These are phyloP conservation scores for Alternaria conjuncta DNA, from an alignment of 2,329 filamentous ascomycete genomes.

Conservation along the genomic window DNA sequence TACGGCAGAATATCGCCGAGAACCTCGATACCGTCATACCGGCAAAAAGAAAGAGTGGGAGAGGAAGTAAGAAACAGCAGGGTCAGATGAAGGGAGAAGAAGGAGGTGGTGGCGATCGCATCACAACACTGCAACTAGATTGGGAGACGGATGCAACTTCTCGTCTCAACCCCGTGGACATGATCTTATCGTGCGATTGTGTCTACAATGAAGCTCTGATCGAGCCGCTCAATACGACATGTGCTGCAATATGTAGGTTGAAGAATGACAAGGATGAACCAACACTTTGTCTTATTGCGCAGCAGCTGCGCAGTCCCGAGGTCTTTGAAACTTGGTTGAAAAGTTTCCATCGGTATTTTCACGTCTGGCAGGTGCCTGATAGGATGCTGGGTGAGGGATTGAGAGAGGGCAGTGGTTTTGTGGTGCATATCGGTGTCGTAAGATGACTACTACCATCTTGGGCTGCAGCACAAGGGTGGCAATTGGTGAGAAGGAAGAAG, in stretches of 20 bases:
- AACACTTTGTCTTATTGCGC: slow-evolving; percentile 80
- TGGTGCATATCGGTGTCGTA: slow-evolving; percentile 73
- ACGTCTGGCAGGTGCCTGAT: slow-evolving; percentile 78
- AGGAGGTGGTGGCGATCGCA: slow-evolving; percentile 6
- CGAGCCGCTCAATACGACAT: slow-evolving; percentile 80
- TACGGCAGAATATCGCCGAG: slow-evolving; percentile 76
- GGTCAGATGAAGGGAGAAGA: neutral
- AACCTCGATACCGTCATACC: slow-evolving; percentile 53
- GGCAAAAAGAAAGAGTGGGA: slow-evolving; percentile 10
- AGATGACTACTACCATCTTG: slow-evolving; percentile 15
- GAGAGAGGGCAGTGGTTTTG: slow-evolving; percentile 73
- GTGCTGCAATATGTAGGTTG: slow-evolving; percentile 73
- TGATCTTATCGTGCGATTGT: slow-evolving; percentile 87
- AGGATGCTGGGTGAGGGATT: slow-evolving; percentile 65
- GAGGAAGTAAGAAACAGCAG: slow-evolving; percentile 33
- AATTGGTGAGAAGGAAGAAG: neutral
- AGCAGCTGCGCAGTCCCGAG: slow-evolving; percentile 84
- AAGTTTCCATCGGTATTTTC: slow-evolving; percentile 70
- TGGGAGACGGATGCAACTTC: slow-evolving; percentile 72
- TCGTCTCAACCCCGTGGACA: slow-evolving; percentile 65
- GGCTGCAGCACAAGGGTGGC: neutral
- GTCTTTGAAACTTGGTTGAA: slow-evolving; percentile 84
- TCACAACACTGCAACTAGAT: slow-evolving; percentile 63
- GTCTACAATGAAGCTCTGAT: slow-evolving; percentile 93
- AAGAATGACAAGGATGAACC: slow-evolving; percentile 52